Evolutionary conservation across 306 rosid genomes (phyloP).

Genomic region (Urtica urens): DNA sequence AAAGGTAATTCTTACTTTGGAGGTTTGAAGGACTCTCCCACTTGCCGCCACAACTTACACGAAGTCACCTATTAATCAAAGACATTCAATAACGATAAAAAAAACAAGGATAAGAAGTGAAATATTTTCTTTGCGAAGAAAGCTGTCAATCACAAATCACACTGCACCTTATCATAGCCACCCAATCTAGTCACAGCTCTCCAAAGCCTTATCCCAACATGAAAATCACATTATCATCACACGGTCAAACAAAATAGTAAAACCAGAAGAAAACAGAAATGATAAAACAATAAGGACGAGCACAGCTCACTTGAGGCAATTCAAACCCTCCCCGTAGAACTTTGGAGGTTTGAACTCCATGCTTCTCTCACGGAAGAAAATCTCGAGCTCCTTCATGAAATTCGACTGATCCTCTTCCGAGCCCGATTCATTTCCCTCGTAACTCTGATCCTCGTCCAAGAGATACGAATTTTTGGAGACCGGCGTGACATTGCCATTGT

Average conservation of each 20-base stretch:
- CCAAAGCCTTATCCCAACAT: conserved; percentile 60
- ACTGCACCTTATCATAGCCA: conserved; percentile 92
- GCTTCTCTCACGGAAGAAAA: conserved; percentile 76
- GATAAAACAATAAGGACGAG: background rate
- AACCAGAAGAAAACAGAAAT: background rate
- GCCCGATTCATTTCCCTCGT: conserved; percentile 82
- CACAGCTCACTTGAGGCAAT: conserved; percentile 82
- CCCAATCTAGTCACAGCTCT: conserved; percentile 91
- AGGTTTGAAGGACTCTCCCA: conserved; percentile 97
- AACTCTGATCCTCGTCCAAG: conserved; percentile 36
- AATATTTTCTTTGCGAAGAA: background rate
- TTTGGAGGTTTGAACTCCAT: conserved; percentile 94
- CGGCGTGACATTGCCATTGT: conserved; percentile 39
- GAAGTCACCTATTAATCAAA: conserved; percentile 69
- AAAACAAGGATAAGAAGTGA: conserved; percentile 6
- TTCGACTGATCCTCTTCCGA: conserved; percentile 80
- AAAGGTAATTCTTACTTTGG: conserved; percentile 97
- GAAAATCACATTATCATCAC: background rate
- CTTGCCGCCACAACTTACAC: conserved; percentile 96
- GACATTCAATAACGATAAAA: conserved; percentile 14
- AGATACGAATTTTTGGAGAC: conserved; percentile 34
- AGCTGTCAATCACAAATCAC: background rate
- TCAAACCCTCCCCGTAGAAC: conserved; percentile 90
- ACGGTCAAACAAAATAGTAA: background rate
- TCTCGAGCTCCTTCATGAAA: conserved; percentile 81